Conservation (phyloP, 2,329 filamentous ascomycete species). For the Clarireedia homoeocarpa region DNA sequence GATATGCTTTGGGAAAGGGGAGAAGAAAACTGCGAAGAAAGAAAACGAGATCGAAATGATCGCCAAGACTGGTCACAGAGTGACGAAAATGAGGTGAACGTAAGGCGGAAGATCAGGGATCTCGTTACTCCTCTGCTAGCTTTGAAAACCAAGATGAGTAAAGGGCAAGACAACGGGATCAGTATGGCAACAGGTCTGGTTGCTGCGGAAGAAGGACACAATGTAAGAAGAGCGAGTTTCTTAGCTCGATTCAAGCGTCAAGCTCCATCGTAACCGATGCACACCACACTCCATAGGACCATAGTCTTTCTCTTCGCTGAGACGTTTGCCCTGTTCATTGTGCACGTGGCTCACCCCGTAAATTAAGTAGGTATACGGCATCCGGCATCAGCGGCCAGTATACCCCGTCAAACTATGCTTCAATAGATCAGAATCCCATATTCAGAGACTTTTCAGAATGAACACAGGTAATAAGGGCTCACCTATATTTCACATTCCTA, state of each 20-base stretch:
- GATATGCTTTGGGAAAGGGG: conserved; percentile 19
- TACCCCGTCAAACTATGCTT: too few species aligned
- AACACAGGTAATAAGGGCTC: not conserved
- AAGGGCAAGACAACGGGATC: conserved; percentile 18
- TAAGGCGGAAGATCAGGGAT: conserved; percentile 18
- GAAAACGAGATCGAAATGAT: conserved; percentile 13
- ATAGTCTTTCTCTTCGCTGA: too few species aligned
- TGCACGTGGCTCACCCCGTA: too few species aligned
- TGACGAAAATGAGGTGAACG: conserved; percentile 35
- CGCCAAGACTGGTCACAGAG: conserved; percentile 49
- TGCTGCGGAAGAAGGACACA: not conserved
- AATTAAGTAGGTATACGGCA: too few species aligned
- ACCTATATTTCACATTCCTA: not conserved
- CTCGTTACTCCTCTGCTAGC: conserved; percentile 31
- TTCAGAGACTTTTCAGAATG: not conserved
- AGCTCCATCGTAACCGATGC: conserved; percentile 14
- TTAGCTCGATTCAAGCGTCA: conserved; percentile 24
- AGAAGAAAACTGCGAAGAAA: conserved; percentile 2
- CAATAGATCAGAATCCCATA: too few species aligned
- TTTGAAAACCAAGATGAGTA: conserved; percentile 35
- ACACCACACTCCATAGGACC: too few species aligned
- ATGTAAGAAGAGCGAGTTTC: conserved; percentile 18
- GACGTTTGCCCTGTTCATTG: too few species aligned
- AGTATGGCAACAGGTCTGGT: conserved; percentile 5
- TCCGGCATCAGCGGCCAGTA: too few species aligned